These are phyloP conservation scores for Fonsecaea erecta DNA, from an alignment of 2,329 filamentous ascomycete species.

Conservation along the genomic window DNA sequence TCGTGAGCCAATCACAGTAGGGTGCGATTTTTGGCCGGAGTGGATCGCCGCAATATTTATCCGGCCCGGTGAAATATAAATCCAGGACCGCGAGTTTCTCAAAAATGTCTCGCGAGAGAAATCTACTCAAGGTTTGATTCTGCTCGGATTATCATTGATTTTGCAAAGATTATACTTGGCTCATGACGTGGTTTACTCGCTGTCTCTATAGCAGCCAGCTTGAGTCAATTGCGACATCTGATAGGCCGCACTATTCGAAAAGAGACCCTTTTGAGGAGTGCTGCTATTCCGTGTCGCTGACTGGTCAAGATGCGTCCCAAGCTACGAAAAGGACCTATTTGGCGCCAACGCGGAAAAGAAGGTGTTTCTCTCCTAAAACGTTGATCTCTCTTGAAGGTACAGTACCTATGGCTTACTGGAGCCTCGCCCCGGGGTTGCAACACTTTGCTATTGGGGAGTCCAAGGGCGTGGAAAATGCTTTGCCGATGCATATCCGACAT, in stretches of 20 bases:
- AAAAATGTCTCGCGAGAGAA: not conserved
- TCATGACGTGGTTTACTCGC: not conserved
- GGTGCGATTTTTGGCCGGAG: slow-evolving; percentile 4
- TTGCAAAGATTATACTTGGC: not conserved
- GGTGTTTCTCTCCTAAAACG: not conserved
- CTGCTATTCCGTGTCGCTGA: not conserved
- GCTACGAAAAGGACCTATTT: not conserved
- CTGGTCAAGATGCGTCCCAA: not conserved
- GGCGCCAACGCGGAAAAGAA: not conserved
- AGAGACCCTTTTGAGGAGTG: not conserved
- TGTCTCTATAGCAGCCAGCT: not conserved
- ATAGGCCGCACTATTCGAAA: too few relatives aligned
- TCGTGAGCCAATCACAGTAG: slow-evolving; percentile 3
- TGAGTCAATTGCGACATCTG: too few relatives aligned
- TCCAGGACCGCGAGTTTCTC: not conserved
- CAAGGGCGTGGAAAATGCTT: not conserved
- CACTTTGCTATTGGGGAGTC: not conserved
- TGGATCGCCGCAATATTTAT: slow-evolving; percentile 12
- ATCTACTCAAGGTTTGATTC: not conserved
- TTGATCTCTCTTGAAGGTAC: not conserved
- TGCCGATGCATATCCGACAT: slow-evolving; percentile 11
- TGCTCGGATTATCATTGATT: not conserved
- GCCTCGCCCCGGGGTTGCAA: not conserved
- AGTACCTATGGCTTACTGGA: not conserved
- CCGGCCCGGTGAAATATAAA: slow-evolving; percentile 6